Conservation (phyloP, 257 asterid genomes). For the Schizonepeta tenuifolia region DNA sequence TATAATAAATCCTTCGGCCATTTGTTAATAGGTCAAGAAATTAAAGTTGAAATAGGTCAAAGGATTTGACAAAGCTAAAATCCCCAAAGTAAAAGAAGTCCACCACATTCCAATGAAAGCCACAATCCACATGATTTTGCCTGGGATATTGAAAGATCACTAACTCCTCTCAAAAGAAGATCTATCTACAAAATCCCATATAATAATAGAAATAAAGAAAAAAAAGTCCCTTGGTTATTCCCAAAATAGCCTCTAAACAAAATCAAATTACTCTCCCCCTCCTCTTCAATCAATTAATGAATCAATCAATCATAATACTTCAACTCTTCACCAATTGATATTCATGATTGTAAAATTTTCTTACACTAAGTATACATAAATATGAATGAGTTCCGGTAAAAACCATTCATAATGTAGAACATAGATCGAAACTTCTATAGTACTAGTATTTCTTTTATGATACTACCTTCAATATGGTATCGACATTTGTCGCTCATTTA, state of each 20-base stretch:
- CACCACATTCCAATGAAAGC: constrained; percentile 47
- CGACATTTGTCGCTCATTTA: background rate
- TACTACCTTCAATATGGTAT: too few species aligned
- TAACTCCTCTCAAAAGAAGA: constrained; percentile 46
- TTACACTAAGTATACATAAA: too few species aligned
- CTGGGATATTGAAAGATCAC: constrained; percentile 58
- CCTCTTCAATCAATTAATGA: background rate
- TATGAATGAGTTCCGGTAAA: too few species aligned
- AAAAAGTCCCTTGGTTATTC: background rate
- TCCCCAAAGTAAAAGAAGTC: constrained; percentile 17
- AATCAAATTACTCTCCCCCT: background rate
- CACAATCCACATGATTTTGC: constrained; percentile 61
- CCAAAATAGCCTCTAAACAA: background rate
- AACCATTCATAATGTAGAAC: too few species aligned
- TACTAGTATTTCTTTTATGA: too few species aligned
- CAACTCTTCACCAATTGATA: background rate
- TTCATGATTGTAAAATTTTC: too few species aligned
- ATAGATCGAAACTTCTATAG: too few species aligned
- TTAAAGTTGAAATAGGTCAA: constrained; percentile 36
- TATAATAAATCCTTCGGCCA: too few species aligned
- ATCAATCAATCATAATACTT: background rate
- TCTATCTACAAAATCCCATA: constrained; percentile 33
- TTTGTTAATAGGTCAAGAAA: constrained; percentile 29
- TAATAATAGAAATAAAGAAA: background rate
- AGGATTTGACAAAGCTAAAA: constrained; percentile 2